These are phyloP conservation scores for Talaromyces sp. DNA, from an alignment of 2,329 filamentous ascomycete species.

Conservation along the genomic window DNA sequence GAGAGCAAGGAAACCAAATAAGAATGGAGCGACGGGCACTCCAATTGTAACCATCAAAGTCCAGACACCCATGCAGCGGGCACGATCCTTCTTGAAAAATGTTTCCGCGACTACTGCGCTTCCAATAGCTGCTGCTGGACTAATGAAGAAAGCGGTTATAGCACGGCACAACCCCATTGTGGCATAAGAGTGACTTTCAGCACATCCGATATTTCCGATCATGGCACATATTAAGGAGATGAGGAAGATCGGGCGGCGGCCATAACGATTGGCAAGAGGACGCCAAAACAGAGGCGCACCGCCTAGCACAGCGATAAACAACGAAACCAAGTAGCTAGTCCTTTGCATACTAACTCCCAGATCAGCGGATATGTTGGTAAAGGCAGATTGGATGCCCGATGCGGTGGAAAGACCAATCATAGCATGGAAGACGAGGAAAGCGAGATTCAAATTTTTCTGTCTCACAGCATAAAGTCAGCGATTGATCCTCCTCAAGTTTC, in stretches of 20 bases:
- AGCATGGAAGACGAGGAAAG: slow-evolving; percentile 55
- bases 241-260: slow-evolving; percentile 57
- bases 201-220: slow-evolving; percentile 57
- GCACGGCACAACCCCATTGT: slow-evolving; percentile 55
- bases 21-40: slow-evolving; percentile 41
- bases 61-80: slow-evolving; percentile 59
- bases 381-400: slow-evolving; percentile 57
- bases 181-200: slow-evolving; percentile 50
- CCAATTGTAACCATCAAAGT: slow-evolving; percentile 54
- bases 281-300: slow-evolving; percentile 58
- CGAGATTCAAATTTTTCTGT: slow-evolving; percentile 43
- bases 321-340: slow-evolving; percentile 57
- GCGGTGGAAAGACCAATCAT: slow-evolving; percentile 59
- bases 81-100: slow-evolving; percentile 57
- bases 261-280: slow-evolving; percentile 55
- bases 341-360: slow-evolving; percentile 52
- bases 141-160: slow-evolving; percentile 57
- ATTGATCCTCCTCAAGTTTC: not conserved
- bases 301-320: slow-evolving; percentile 57
- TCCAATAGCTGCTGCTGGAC: slow-evolving; percentile 55
- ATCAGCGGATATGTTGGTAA: slow-evolving; percentile 55
- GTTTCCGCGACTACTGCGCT: slow-evolving; percentile 59
- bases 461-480: not conserved
- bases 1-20: slow-evolving; percentile 48
- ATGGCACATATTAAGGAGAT: slow-evolving; percentile 52